A percentile compares a stretch with the other conserved stretches of the same genome.
phyloP scores from a whole-genome alignment of 2,329 filamentous ascomycete genomes.

The Elsinoe perseae region DNA sequence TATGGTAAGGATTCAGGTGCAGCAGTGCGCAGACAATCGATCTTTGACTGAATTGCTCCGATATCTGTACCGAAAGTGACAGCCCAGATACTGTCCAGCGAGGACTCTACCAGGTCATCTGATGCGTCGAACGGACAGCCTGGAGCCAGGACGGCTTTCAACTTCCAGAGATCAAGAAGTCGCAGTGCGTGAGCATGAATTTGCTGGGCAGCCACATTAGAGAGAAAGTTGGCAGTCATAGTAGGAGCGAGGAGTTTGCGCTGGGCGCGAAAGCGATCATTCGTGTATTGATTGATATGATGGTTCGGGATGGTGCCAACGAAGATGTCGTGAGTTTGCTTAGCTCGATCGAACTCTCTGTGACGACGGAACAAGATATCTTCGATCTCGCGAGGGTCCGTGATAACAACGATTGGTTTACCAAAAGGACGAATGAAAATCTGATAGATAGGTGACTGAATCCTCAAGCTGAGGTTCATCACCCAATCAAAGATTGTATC shows the following conservation, averaged over 20 bases:
- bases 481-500: conserved; percentile 16
- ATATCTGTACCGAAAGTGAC: conserved; percentile 31
- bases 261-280: conserved; percentile 21
- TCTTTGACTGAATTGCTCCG: conserved; percentile 22
- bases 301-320: conserved; percentile 20
- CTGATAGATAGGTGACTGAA: conserved; percentile 40
- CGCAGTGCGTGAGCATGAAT: not conserved
- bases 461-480: conserved; percentile 15
- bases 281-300: conserved; percentile 23
- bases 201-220: conserved; percentile 18
- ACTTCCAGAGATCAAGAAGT: conserved; percentile 25
- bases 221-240: conserved; percentile 25
- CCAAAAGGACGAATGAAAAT: conserved; percentile 40
- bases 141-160: conserved; percentile 22
- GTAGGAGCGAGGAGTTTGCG: conserved; percentile 24
- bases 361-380: conserved; percentile 40
- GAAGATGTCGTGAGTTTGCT: conserved; percentile 28
- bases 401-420: conserved; percentile 39
- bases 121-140: conserved; percentile 29
- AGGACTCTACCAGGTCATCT: conserved; percentile 31
- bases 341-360: conserved; percentile 40
- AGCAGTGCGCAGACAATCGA: conserved; percentile 16
- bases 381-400: conserved; percentile 38
- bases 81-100: conserved; percentile 36
- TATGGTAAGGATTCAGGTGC: not conserved